phyloP scores from a whole-genome alignment of 257 asterid genomes.

The Paulownia fortunei region DNA sequence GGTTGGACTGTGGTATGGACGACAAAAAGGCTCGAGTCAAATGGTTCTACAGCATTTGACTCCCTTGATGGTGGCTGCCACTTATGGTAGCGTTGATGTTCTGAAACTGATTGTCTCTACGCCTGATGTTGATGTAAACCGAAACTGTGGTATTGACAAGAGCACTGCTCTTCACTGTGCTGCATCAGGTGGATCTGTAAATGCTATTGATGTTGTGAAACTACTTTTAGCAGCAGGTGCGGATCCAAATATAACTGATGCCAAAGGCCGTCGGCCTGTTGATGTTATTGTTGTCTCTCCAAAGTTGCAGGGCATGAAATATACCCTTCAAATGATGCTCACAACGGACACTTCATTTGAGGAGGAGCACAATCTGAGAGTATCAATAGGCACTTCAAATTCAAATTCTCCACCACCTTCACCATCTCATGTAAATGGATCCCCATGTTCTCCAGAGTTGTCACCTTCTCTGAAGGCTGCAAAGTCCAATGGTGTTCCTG shows the following conservation, averaged over 20 bases:
- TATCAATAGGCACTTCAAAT: conserved; percentile 36
- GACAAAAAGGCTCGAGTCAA: conserved; percentile 68
- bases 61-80: conserved; percentile 87
- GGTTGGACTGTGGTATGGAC: conserved; percentile 81
- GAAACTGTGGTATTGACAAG: conserved; percentile 57
- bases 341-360: conserved; percentile 41
- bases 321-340: conserved; percentile 64
- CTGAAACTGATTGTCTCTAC: conserved; percentile 58
- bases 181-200: conserved; percentile 70
- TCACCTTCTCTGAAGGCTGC: conserved; percentile 40
- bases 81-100: conserved; percentile 77
- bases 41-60: conserved; percentile 82
- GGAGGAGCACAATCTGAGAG: conserved; percentile 45
- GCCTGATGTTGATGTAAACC: conserved; percentile 73
- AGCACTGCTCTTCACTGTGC: conserved; percentile 87
- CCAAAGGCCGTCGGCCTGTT: conserved; percentile 63
- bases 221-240: conserved; percentile 76
- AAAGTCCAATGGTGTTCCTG: conserved; percentile 37
- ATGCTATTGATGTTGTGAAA: conserved; percentile 52
- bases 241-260: conserved; percentile 59
- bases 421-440: conserved; percentile 50
- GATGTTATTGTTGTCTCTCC: conserved; percentile 61
- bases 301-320: conserved; percentile 42
- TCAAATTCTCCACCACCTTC: conserved; percentile 57
- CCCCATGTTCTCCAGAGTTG: conserved; percentile 47